Evolutionary conservation across 176 grass and related monocot species (phyloP).

Genomic region (Musa troglodytarum): DNA sequence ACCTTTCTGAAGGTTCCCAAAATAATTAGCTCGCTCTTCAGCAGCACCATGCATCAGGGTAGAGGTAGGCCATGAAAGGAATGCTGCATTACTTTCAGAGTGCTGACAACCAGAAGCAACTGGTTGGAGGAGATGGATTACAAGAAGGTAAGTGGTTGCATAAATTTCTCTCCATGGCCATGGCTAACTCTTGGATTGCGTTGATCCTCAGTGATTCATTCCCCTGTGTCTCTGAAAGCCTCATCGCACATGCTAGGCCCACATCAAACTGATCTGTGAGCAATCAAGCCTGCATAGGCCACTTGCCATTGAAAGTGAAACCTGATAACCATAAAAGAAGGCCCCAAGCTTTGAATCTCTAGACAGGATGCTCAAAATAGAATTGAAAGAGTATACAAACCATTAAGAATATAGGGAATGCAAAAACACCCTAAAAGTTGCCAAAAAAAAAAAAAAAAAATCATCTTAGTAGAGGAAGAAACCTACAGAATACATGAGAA

Average conservation of each 20-base stretch:
- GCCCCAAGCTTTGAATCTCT: background rate
- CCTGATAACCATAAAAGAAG: conserved; percentile 7
- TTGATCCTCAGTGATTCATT: conserved; percentile 37
- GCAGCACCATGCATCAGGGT: conserved; percentile 73
- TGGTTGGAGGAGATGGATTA: conserved; percentile 57
- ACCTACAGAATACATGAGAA: background rate
- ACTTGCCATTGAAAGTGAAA: background rate
- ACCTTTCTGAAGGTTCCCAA: conserved; percentile 94
- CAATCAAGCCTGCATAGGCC: background rate
- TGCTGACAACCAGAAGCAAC: conserved; percentile 64
- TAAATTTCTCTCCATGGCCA: conserved; percentile 56
- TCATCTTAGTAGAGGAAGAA: background rate
- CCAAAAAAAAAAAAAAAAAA: background rate
- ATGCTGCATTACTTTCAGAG: conserved; percentile 60
- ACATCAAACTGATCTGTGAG: conserved; percentile 1
- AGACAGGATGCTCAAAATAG: background rate
- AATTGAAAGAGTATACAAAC: too few species aligned
- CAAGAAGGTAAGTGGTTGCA: conserved; percentile 23
- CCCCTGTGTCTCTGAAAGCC: conserved; percentile 39
- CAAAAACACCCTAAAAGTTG: background rate
- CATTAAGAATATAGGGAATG: too few species aligned
- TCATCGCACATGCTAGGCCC: conserved; percentile 33
- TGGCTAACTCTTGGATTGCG: conserved; percentile 50
- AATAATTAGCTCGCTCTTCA: conserved; percentile 94
- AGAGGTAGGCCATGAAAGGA: conserved; percentile 92